These are phyloP conservation scores for Populus pruinosa DNA, from an alignment of 345 rosid genomes.

Conservation along the genomic window DNA sequence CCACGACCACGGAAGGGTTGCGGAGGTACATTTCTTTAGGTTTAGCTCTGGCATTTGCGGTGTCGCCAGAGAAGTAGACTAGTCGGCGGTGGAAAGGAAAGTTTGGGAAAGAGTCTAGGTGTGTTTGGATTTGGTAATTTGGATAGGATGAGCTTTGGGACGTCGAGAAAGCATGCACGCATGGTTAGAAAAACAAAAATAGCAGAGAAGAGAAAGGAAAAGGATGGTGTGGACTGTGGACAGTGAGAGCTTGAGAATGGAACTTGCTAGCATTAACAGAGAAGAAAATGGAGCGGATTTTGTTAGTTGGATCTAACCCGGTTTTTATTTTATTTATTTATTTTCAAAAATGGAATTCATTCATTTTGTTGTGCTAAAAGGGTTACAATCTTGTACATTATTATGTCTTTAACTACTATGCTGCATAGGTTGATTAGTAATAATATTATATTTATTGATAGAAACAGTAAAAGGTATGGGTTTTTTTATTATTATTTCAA, in stretches of 20 bases:
- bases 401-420: no score
- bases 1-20: conserved; percentile 68
- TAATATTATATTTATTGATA: no score
- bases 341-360: no score
- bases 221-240: neutral
- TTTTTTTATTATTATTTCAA: no score
- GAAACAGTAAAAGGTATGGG: no score
- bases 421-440: no score
- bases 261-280: conserved; percentile 15
- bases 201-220: neutral
- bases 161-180: neutral
- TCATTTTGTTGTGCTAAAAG: no score
- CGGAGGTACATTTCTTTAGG: conserved; percentile 66
- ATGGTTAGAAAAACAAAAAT: no score
- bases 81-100: conserved; percentile 21
- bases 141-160: conserved; percentile 24
- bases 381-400: no score
- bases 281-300: neutral
- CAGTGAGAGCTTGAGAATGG: neutral
- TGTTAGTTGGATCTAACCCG: neutral
- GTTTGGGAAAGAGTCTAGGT: conserved; percentile 29
- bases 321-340: no score
- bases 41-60: conserved; percentile 41
- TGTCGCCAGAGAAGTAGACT: conserved; percentile 28
- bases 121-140: conserved; percentile 29